Conservation (phyloP, 192 early-diverging fungal genomes). For the Podila epicladia region DNA sequence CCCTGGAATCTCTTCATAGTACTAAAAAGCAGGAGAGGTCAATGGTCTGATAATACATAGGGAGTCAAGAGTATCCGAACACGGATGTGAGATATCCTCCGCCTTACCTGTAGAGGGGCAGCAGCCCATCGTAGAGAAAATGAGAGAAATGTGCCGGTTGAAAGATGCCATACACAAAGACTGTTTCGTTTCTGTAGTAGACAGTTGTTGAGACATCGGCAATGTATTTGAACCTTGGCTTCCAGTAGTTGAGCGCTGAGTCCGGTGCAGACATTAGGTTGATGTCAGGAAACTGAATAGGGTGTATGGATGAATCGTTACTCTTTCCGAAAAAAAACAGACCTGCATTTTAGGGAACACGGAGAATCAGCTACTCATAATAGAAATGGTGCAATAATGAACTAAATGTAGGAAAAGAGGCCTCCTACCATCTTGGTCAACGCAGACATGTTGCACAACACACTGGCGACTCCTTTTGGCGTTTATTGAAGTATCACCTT, state of each 20-base stretch:
- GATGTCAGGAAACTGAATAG: neutral
- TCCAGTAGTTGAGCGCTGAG: slow-evolving; percentile 3
- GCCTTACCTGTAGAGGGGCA: slow-evolving; percentile 39
- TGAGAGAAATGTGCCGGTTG: slow-evolving; percentile 50
- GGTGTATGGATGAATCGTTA: neutral
- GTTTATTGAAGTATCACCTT: neutral
- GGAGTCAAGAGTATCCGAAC: neutral
- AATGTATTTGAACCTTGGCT: slow-evolving; percentile 5
- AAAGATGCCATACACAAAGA: slow-evolving; percentile 52
- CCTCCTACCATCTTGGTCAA: slow-evolving; percentile 8
- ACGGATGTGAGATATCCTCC: neutral
- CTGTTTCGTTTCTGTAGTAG: slow-evolving; percentile 22
- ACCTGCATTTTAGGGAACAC: neutral
- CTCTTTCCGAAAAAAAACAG: neutral
- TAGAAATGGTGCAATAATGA: too few relatives aligned
- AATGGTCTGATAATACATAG: neutral
- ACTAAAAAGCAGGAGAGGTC: slow-evolving; percentile 4
- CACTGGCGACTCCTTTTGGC: slow-evolving; percentile 20
- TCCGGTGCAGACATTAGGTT: slow-evolving; percentile 10
- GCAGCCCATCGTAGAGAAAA: slow-evolving; percentile 49
- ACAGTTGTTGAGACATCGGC: neutral
- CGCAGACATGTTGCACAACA: slow-evolving; percentile 9
- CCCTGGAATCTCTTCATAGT: slow-evolving; percentile 27
- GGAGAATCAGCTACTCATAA: too few relatives aligned
- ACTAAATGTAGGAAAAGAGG: neutral